phyloP scores from a whole-genome alignment of 148 eudicot genomes.

The Chenopodium formosanum region DNA sequence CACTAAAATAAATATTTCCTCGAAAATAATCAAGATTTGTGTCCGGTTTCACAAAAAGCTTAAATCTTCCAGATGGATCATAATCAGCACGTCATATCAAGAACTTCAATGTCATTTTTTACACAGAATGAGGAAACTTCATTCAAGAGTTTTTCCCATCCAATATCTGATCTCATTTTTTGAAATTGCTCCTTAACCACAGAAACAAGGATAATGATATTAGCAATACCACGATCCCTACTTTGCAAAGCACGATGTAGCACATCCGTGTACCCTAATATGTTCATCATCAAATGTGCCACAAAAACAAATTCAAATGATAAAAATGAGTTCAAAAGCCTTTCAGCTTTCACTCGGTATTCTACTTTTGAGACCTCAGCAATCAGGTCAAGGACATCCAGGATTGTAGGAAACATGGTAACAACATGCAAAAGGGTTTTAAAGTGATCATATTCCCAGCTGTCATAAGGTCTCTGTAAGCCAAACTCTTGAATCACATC shows the following conservation, averaged over 20 bases:
- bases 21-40: neutral
- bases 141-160: neutral
- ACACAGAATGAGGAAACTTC: neutral
- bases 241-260: neutral
- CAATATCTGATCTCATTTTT: neutral
- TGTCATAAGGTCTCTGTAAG: neutral
- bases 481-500: neutral
- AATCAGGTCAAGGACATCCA: neutral
- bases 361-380: neutral
- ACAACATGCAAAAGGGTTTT: neutral
- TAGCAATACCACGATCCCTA: neutral
- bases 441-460: constrained; percentile 4
- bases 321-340: neutral
- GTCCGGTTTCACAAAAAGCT: neutral
- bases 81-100: neutral
- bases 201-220: neutral
- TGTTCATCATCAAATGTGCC: constrained; percentile 1
- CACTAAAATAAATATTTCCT: neutral
- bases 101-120: constrained; percentile 3
- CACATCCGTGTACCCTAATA: constrained; percentile 6
- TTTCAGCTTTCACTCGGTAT: neutral
- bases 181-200: neutral
- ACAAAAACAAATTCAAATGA: constrained; percentile 8
- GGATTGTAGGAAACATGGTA: neutral
- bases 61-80: neutral